Conservation (phyloP, 2,329 filamentous ascomycete genomes). For the Trichoderma koningiopsis region DNA sequence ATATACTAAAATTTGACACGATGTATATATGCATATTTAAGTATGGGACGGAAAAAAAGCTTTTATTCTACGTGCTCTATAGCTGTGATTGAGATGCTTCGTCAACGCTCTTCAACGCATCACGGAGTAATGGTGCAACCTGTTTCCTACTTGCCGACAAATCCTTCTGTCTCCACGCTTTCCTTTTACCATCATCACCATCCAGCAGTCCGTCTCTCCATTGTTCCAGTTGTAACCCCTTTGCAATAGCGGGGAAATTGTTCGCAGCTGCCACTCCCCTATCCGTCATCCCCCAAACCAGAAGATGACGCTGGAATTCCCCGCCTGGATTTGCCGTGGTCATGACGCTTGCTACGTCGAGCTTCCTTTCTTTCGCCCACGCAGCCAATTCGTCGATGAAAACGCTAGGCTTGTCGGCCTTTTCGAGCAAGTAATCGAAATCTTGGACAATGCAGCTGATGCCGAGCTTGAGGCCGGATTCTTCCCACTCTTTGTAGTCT, state of each 20-base stretch:
- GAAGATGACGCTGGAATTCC: conserved; percentile 64
- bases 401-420: conserved; percentile 48
- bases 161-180: conserved; percentile 68
- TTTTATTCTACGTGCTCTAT: background rate
- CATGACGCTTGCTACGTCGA: conserved; percentile 71
- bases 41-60: background rate
- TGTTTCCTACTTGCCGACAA: conserved; percentile 67
- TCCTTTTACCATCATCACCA: conserved; percentile 50
- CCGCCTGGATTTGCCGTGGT: conserved; percentile 61
- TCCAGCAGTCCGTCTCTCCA: conserved; percentile 57
- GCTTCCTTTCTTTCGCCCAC: conserved; percentile 57
- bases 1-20: background rate
- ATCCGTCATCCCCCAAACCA: conserved; percentile 64
- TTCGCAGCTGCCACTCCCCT: conserved; percentile 53
- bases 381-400: conserved; percentile 52
- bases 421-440: conserved; percentile 60
- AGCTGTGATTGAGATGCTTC: background rate
- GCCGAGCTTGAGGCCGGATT: conserved; percentile 61
- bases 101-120: conserved; percentile 48
- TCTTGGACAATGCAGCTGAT: conserved; percentile 66
- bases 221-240: conserved; percentile 56
- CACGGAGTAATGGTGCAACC: conserved; percentile 66
- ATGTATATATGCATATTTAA: background rate
- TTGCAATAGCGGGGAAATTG: conserved; percentile 54
- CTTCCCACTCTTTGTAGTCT: conserved; percentile 81